These are phyloP conservation scores for Suhomyces canberraensis DNA, from an alignment of 805 yeast species.

Conservation along the genomic window DNA sequence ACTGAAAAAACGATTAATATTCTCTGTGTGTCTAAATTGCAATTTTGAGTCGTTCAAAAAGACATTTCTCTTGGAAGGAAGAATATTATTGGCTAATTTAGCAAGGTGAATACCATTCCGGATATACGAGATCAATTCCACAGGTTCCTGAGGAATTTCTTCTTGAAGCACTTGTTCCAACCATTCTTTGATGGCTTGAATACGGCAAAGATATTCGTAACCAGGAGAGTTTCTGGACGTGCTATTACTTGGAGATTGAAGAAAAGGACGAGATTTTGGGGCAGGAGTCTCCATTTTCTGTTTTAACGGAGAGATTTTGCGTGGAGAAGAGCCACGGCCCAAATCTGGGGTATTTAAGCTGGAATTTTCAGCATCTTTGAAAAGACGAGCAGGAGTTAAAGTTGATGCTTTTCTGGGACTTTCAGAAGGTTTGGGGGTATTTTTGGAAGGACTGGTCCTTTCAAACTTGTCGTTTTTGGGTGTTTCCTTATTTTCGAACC, in stretches of 20 bases:
- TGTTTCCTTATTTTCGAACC: background rate
- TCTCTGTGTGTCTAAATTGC: slow-evolving; percentile 89
- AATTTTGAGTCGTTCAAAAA: slow-evolving; percentile 55
- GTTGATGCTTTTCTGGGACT: background rate
- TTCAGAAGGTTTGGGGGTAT: background rate
- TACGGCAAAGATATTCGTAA: slow-evolving; percentile 78
- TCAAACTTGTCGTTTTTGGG: background rate
- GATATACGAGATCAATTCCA: slow-evolving; percentile 60
- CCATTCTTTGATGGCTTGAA: slow-evolving; percentile 81
- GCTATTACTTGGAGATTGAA: slow-evolving; percentile 28
- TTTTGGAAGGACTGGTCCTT: background rate
- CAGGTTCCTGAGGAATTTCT: slow-evolving; percentile 50
- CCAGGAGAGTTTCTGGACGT: slow-evolving; percentile 35
- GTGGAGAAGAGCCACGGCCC: slow-evolving; percentile 1
- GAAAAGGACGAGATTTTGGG: slow-evolving; percentile 15
- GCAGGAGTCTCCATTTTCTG: slow-evolving; percentile 6
- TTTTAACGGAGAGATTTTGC: slow-evolving; percentile 13
- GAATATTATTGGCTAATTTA: slow-evolving; percentile 65
- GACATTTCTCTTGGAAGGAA: slow-evolving; percentile 57
- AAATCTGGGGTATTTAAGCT: background rate
- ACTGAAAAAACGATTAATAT: slow-evolving; percentile 77
- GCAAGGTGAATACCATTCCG: slow-evolving; percentile 87
- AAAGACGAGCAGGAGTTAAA: background rate
- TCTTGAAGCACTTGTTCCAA: slow-evolving; percentile 61
- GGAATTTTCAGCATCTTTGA: background rate